phyloP scores from a whole-genome alignment of 78 protist genomes.

The Protostelium mycophagum region DNA sequence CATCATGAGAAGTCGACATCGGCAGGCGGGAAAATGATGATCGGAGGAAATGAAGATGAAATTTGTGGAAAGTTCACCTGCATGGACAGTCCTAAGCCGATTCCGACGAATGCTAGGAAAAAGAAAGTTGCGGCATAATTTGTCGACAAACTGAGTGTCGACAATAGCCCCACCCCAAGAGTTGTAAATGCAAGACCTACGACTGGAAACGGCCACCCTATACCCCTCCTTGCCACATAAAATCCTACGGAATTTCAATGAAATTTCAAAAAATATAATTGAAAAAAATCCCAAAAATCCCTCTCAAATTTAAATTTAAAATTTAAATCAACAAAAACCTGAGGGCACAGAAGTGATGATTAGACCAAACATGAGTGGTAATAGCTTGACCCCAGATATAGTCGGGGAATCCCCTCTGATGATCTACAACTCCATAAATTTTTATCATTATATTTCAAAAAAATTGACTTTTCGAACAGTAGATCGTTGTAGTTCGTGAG shows the following conservation, averaged over 20 bases:
- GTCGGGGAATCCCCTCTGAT: conserved; percentile 35
- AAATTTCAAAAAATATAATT: too few relatives aligned
- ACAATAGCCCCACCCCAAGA: not conserved
- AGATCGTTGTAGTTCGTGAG: too few relatives aligned
- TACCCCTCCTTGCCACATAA: not conserved
- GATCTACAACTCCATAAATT: not conserved
- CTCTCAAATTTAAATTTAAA: too few relatives aligned
- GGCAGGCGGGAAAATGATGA: too few relatives aligned
- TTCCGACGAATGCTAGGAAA: not conserved
- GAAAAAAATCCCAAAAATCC: too few relatives aligned
- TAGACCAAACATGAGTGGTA: conserved; percentile 53
- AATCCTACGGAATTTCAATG: conserved; percentile 7
- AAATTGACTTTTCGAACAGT: too few relatives aligned
- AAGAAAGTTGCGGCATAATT: not conserved
- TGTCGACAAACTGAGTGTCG: not conserved
- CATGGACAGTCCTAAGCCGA: not conserved
- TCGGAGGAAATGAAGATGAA: not conserved
- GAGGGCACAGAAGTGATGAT: conserved; percentile 19
- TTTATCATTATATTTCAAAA: not conserved
- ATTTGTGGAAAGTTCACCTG: not conserved
- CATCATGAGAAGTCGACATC: too few relatives aligned
- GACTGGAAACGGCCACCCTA: not conserved
- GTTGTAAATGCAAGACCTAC: not conserved
- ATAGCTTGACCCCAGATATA: conserved; percentile 30
- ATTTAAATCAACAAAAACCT: too few relatives aligned